These are phyloP conservation scores for Candida schatavii DNA, from an alignment of 805 yeast genomes.

Conservation along the genomic window DNA sequence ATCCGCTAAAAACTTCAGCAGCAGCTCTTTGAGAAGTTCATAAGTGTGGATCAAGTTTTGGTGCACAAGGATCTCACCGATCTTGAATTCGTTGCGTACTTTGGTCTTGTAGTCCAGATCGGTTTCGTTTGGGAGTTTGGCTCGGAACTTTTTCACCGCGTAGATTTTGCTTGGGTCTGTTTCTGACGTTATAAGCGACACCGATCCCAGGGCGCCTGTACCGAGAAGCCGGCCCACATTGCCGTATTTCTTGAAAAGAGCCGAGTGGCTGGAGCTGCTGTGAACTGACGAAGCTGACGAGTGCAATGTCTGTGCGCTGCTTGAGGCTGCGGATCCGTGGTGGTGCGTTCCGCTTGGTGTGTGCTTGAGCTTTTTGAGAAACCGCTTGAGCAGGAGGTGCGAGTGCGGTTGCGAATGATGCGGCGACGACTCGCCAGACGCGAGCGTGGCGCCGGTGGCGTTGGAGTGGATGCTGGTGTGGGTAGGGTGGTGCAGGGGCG, in stretches of 20 bases:
- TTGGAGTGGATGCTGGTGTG: not conserved
- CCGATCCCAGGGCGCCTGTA: slow-evolving; percentile 94
- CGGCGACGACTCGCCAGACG: too few relatives aligned
- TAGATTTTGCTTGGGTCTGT: slow-evolving; percentile 51
- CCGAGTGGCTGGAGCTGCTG: slow-evolving; percentile 9
- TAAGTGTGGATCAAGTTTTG: slow-evolving; percentile 77
- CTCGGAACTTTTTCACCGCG: slow-evolving; percentile 85
- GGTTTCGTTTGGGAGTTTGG: slow-evolving; percentile 58
- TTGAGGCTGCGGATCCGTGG: not conserved
- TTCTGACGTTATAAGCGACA: slow-evolving; percentile 67
- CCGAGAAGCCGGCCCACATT: slow-evolving; percentile 69
- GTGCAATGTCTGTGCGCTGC: too few relatives aligned
- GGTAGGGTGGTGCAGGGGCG: not conserved
- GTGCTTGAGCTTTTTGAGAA: slow-evolving; percentile 47
- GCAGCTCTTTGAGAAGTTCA: slow-evolving; percentile 70
- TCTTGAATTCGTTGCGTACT: slow-evolving; percentile 76
- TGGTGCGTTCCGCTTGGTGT: slow-evolving; percentile 1
- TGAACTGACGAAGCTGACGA: slow-evolving; percentile 5
- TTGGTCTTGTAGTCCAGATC: slow-evolving; percentile 71
- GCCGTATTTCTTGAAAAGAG: slow-evolving; percentile 59
- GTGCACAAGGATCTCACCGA: slow-evolving; percentile 73
- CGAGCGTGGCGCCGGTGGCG: slow-evolving; percentile 4
- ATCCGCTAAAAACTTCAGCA: slow-evolving; percentile 13
- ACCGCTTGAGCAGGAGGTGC: slow-evolving; percentile 43
- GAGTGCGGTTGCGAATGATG: slow-evolving; percentile 9